These are phyloP conservation scores for Salvia miltiorrhiza DNA, from an alignment of 257 asterid species.

Conservation along the genomic window DNA sequence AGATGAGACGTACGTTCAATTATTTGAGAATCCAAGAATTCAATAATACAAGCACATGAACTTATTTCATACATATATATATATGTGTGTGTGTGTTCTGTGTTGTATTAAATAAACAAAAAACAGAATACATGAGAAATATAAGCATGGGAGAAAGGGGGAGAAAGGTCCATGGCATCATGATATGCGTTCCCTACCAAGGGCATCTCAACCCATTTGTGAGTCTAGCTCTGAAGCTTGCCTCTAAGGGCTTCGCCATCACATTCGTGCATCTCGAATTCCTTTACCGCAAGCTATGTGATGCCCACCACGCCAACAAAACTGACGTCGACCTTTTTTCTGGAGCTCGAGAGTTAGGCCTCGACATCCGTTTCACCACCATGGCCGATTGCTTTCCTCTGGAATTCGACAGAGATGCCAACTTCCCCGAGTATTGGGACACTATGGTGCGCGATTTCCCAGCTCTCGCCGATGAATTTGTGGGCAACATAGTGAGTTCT, in stretches of 20 bases:
- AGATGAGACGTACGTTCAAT: too few relatives aligned
- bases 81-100: too few relatives aligned
- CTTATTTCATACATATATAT: too few relatives aligned
- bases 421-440: conserved; percentile 29
- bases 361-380: conserved; percentile 46
- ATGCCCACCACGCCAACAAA: conserved; percentile 9
- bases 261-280: conserved; percentile 51
- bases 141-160: conserved; percentile 17
- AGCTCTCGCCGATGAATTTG: conserved; percentile 30
- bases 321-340: conserved; percentile 27
- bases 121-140: neutral
- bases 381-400: conserved; percentile 38
- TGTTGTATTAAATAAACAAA: too few relatives aligned
- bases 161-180: conserved; percentile 48
- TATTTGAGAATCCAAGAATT: too few relatives aligned
- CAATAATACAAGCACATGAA: too few relatives aligned
- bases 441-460: conserved; percentile 22
- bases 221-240: conserved; percentile 51
- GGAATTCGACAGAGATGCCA: conserved; percentile 28
- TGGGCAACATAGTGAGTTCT: conserved; percentile 23
- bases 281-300: conserved; percentile 39
- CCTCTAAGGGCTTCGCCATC: conserved; percentile 50
- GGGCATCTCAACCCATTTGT: conserved; percentile 62
- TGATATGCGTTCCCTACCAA: conserved; percentile 57
- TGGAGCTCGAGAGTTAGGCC: conserved; percentile 31